Percentiles rank a stretch among this genome's conserved stretches.
Conservation (phyloP, 2,329 filamentous ascomycete species). For the Colletotrichum nymphaeae region DNA sequence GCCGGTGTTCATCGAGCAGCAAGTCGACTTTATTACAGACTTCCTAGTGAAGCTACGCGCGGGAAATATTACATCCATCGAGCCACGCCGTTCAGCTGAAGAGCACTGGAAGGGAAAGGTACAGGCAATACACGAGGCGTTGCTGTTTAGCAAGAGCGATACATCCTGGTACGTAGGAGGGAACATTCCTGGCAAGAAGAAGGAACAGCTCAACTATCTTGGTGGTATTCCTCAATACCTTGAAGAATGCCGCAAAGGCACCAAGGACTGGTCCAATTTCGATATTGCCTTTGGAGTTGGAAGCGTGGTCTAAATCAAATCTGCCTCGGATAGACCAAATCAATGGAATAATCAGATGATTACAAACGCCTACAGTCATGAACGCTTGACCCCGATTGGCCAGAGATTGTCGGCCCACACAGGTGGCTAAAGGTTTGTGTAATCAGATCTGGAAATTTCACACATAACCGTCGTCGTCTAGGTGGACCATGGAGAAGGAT, state of each 20-base stretch:
- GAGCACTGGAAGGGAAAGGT: constrained; percentile 34
- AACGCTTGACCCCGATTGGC: no score
- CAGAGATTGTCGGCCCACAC: no score
- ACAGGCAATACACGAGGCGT: constrained; percentile 32
- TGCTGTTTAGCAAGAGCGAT: constrained; percentile 34
- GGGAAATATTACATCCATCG: constrained; percentile 30
- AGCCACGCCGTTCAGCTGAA: constrained; percentile 30
- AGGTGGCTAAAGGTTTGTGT: no score
- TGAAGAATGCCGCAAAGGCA: constrained; percentile 28
- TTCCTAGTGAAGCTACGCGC: constrained; percentile 24
- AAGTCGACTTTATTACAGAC: constrained; percentile 36
- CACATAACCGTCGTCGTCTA: not conserved
- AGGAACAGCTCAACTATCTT: constrained; percentile 38
- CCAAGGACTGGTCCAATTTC: constrained; percentile 14
- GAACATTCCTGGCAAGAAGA: constrained; percentile 40
- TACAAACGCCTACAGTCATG: no score
- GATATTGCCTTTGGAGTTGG: not conserved
- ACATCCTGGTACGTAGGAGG: constrained; percentile 39
- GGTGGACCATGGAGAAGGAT: not conserved
- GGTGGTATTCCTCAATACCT: constrained; percentile 34
- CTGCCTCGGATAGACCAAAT: not conserved
- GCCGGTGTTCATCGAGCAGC: constrained; percentile 32
- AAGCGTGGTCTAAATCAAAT: no score
- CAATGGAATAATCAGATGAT: no score
- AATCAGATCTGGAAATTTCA: not conserved